Evolutionary conservation across 768 basidiomycete species (phyloP).

Genomic region (Psilocybe cyanescens): DNA sequence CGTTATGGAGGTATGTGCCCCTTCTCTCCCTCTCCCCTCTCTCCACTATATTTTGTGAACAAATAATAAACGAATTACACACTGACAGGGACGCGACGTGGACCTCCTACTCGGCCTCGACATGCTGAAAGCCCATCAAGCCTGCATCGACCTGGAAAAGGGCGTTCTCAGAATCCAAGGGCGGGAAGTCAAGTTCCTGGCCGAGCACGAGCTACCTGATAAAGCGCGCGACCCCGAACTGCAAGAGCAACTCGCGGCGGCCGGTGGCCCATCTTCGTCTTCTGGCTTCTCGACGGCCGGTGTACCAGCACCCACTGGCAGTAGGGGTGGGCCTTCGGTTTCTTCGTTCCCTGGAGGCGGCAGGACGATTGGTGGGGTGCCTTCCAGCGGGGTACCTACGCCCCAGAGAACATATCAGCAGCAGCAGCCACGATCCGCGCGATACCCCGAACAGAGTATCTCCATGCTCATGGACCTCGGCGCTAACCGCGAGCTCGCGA

Average conservation of each 20-base stretch:
- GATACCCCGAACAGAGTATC: constrained; percentile 65
- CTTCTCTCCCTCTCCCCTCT: no score
- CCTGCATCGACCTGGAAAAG: constrained; percentile 92
- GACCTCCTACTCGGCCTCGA: constrained; percentile 98
- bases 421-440: constrained; percentile 25
- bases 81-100: constrained; percentile 77
- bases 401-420: constrained; percentile 16
- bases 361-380: constrained; percentile 55
- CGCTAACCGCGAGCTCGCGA: constrained; percentile 74
- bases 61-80: no score
- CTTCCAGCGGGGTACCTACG: constrained; percentile 30
- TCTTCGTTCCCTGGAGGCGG: constrained; percentile 71
- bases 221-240: constrained; percentile 56
- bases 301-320: neutral
- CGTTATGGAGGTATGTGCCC: constrained; percentile 78
- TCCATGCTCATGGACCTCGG: constrained; percentile 76
- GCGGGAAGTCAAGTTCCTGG: constrained; percentile 84
- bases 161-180: constrained; percentile 91
- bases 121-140: constrained; percentile 98
- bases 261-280: constrained; percentile 6
- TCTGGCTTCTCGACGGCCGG: constrained; percentile 24
- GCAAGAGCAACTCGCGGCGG: constrained; percentile 21
- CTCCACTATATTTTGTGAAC: no score
- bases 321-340: no score
- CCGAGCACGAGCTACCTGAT: constrained; percentile 94